These are phyloP conservation scores for Calamus simplicifolius DNA, from an alignment of 176 grass and related monocot species.

Conservation along the genomic window DNA sequence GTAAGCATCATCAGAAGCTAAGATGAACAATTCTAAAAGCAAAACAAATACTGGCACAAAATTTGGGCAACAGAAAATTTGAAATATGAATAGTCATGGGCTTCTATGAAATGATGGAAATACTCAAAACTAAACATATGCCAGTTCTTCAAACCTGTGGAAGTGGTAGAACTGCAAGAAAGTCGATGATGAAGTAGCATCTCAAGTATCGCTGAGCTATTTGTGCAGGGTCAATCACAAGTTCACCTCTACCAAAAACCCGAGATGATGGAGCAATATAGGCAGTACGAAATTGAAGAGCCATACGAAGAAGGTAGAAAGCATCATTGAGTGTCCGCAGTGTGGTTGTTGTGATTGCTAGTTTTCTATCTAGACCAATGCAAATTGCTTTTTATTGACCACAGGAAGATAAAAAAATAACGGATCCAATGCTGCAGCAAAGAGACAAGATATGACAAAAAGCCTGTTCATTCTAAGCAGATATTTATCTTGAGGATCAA, in stretches of 20 bases:
- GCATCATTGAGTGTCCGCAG: slow-evolving; percentile 63
- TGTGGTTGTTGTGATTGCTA: slow-evolving; percentile 30
- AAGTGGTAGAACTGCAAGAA: slow-evolving; percentile 55
- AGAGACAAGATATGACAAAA: slow-evolving; percentile 62
- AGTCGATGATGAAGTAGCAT: slow-evolving; percentile 71
- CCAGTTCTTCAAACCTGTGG: slow-evolving; percentile 49
- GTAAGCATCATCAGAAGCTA: too few relatives aligned
- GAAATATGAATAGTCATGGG: too few relatives aligned
- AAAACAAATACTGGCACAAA: too few relatives aligned
- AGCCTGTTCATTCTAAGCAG: slow-evolving; percentile 58
- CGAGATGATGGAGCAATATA: slow-evolving; percentile 79
- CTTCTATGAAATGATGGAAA: too few relatives aligned
- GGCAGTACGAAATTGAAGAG: slow-evolving; percentile 83
- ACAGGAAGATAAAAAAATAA: slow-evolving; percentile 79
- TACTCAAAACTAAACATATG: background rate
- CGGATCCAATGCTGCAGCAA: slow-evolving; percentile 72
- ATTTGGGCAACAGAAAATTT: too few relatives aligned
- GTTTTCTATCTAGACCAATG: slow-evolving; percentile 47
- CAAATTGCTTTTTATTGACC: slow-evolving; percentile 37
- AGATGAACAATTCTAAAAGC: too few relatives aligned
- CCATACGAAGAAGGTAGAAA: slow-evolving; percentile 72
- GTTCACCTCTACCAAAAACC: slow-evolving; percentile 88
- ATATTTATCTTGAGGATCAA: slow-evolving; percentile 75
- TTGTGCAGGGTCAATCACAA: slow-evolving; percentile 67
- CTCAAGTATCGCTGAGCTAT: slow-evolving; percentile 67